phyloP scores from a whole-genome alignment of 208 protist genomes.

The Phytomonas sp. region DNA sequence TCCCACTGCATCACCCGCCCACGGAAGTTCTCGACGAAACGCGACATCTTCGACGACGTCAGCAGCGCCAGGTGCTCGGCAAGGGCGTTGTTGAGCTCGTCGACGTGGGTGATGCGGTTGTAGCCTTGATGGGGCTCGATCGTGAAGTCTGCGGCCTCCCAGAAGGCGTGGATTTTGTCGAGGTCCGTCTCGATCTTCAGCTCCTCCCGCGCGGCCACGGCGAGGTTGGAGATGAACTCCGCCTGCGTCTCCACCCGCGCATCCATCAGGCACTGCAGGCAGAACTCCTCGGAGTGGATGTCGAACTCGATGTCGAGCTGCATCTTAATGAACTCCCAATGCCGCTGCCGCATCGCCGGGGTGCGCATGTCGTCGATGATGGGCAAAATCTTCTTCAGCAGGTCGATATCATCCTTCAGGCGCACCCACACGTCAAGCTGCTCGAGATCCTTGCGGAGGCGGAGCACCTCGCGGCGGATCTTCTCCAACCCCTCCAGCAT shows the following conservation, averaged over 20 bases:
- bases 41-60: constrained; percentile 94
- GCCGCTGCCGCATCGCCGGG: constrained; percentile 85
- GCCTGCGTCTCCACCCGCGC: constrained; percentile 91
- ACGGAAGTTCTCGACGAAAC: constrained; percentile 93
- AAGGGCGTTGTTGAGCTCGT: constrained; percentile 92
- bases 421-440: constrained; percentile 89
- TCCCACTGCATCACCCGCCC: constrained; percentile 93
- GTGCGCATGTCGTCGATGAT: constrained; percentile 96
- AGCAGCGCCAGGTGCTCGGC: constrained; percentile 92
- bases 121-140: constrained; percentile 88
- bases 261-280: constrained; percentile 90
- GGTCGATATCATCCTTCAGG: constrained; percentile 92
- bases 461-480: constrained; percentile 77
- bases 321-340: constrained; percentile 92
- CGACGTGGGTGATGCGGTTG: constrained; percentile 86
- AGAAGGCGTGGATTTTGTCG: constrained; percentile 87
- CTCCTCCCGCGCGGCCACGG: constrained; percentile 91
- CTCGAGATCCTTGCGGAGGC: constrained; percentile 89
- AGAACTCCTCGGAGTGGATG: constrained; percentile 86
- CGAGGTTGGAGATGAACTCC: constrained; percentile 91
- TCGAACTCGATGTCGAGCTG: constrained; percentile 91
- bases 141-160: constrained; percentile 79
- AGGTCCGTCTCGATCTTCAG: constrained; percentile 92
- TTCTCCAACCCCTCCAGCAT: constrained; percentile 89
- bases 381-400: constrained; percentile 93